phyloP scores from a whole-genome alignment of 306 rosid genomes.

The Corylus americana region DNA sequence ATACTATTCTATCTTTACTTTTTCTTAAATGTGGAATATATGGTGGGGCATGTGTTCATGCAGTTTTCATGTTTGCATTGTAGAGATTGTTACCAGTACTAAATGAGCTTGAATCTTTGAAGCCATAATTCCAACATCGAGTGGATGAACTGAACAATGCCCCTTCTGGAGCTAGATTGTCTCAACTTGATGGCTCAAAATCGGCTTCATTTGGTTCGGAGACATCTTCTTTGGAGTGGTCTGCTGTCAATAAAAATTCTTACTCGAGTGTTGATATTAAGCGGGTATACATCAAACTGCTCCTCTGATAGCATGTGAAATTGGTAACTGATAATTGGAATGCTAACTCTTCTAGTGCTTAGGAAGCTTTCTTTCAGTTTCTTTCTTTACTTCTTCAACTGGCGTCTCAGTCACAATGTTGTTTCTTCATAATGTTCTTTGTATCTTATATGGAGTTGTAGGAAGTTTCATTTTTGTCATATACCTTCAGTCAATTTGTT shows the following conservation, averaged over 20 bases:
- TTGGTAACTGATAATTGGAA: conserved; percentile 10
- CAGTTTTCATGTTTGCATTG: conserved; percentile 23
- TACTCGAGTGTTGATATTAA: conserved; percentile 34
- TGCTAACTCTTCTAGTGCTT: background rate
- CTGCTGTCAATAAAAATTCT: conserved; percentile 43
- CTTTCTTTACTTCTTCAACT: background rate
- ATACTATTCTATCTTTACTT: conserved; percentile 11
- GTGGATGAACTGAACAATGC: conserved; percentile 52
- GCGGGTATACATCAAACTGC: conserved; percentile 47
- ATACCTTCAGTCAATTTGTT: background rate
- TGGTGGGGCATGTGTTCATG: conserved; percentile 16
- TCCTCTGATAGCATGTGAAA: conserved; percentile 17
- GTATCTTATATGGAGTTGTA: background rate
- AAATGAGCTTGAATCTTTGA: conserved; percentile 82
- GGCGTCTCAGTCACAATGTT: background rate
- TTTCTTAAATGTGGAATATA: background rate
- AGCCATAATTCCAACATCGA: conserved; percentile 56
- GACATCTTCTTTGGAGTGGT: conserved; percentile 49
- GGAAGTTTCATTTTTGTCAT: conserved; percentile 14
- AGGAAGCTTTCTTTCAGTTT: conserved; percentile 10
- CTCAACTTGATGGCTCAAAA: conserved; percentile 36
- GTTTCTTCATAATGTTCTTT: background rate
- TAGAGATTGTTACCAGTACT: conserved; percentile 61
- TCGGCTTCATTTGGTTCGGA: conserved; percentile 41
- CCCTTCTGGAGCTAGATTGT: conserved; percentile 37